A percentile compares a stretch with the other conserved stretches of the same genome.
Conservation (phyloP, 768 basidiomycete genomes). For the Suillus occidentalis region DNA sequence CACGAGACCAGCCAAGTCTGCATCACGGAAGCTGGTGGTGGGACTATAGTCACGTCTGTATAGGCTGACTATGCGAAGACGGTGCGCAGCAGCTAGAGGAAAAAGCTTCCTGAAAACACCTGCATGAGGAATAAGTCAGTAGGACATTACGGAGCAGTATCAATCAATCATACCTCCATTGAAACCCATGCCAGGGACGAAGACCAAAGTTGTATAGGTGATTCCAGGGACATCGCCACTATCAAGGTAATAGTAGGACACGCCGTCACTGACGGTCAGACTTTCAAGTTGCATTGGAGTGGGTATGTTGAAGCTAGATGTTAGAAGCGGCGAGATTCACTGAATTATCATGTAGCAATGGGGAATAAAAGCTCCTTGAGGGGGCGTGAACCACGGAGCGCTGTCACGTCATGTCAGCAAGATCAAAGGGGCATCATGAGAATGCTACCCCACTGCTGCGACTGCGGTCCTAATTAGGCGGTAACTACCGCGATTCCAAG, state of each 20-base stretch:
- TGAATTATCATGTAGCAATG: background rate
- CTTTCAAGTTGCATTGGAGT: background rate
- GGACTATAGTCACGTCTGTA: constrained; percentile 29
- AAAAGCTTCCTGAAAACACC: constrained; percentile 19
- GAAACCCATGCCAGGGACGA: constrained; percentile 13
- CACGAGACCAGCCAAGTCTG: background rate
- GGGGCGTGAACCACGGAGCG: background rate
- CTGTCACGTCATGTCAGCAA: background rate
- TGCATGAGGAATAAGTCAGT: background rate
- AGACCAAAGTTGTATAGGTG: constrained; percentile 11
- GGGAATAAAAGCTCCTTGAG: background rate
- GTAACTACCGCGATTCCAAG: too few relatives aligned
- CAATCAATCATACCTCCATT: constrained; percentile 7
- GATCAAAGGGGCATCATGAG: background rate
- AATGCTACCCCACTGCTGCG: too few relatives aligned
- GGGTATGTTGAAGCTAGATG: background rate
- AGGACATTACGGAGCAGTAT: background rate
- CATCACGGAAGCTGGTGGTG: constrained; percentile 22
- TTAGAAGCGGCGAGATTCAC: background rate
- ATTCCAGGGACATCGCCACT: background rate
- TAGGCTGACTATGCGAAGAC: constrained; percentile 24
- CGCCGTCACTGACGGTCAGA: background rate
- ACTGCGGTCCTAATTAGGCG: too few relatives aligned
- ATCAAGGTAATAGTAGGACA: constrained; percentile 3
- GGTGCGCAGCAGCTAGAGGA: constrained; percentile 21